Evolutionary conservation across 768 basidiomycete genomes (phyloP), one percentile per base, ranked within the genome.

Genomic region (Cystoderma amianthinum): DNA sequence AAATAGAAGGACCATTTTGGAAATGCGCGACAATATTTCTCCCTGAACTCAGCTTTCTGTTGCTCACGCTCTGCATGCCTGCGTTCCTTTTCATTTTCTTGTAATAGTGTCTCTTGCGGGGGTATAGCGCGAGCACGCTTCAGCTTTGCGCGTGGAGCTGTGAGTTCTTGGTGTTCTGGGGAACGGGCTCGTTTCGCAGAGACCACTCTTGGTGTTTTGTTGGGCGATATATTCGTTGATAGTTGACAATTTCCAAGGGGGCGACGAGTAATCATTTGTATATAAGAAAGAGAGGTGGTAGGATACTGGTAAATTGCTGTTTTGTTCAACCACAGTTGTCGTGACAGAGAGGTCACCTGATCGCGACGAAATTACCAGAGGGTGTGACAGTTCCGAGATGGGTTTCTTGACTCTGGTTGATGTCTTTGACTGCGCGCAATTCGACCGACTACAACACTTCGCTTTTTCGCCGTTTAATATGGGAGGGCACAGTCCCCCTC

Each of bases 401-500:
- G n/a, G n/a, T n/a, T n/a, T n/a, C n/a, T n/a, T n/a, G n/a, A n/a
- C n/a, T n/a, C 25, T n/a, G n/a, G n/a, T 7, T 28, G n/a, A 28
- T 28, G 25, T 28, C 25, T 7, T 36, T 19, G 9, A 16, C 34
- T 6, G 34, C 49, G 42, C 57, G 53, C 47, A 50, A 50, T 34
- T 53, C 53, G 32, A 71, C 68, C 12, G 71, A 74, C 56, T 75
- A 74, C 45, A 71, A 71, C 41, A 88, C 85, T 0, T 81, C 88
- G 2, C 74, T 93, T 21, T 95, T 96, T 54, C 78, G 94, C 7
- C 71, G 89, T 28, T 75, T 97, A 34, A 81, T 84, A 48, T 95
- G 93, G 89, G 89, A 92, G 55, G 88, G 90, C 6, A 85, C 87
- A 0, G 82, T 96, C 13, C 88, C 92, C 13, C 68, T 97, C 36